phyloP scores from a whole-genome alignment of 805 yeast species.

The Yamadazyma philogaea region DNA sequence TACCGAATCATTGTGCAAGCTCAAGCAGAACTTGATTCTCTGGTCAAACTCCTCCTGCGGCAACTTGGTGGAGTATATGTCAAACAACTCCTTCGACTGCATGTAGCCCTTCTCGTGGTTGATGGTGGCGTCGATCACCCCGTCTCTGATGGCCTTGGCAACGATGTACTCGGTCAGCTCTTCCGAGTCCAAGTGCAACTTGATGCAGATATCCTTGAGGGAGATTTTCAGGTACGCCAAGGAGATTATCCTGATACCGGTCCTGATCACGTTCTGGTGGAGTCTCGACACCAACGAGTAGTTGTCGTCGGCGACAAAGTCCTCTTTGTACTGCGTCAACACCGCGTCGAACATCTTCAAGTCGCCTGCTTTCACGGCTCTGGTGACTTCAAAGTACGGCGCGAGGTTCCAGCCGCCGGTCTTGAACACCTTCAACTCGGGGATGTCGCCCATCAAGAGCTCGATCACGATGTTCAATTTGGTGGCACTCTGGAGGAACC shows the following conservation, averaged over 20 bases:
- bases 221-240: slow-evolving; percentile 88
- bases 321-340: slow-evolving; percentile 56
- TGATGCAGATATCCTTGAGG: slow-evolving; percentile 88
- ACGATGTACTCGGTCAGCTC: slow-evolving; percentile 96
- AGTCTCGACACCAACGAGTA: slow-evolving; percentile 82
- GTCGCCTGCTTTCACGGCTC: slow-evolving; percentile 92
- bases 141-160: slow-evolving; percentile 94
- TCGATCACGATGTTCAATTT: slow-evolving; percentile 87
- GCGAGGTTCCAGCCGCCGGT: slow-evolving; percentile 53
- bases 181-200: slow-evolving; percentile 88
- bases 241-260: slow-evolving; percentile 93
- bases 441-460: slow-evolving; percentile 93
- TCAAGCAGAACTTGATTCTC: slow-evolving; percentile 88
- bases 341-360: slow-evolving; percentile 74
- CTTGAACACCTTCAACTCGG: slow-evolving; percentile 81
- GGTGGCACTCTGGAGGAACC: slow-evolving; percentile 86
- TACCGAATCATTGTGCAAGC: slow-evolving; percentile 86
- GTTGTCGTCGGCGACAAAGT: slow-evolving; percentile 71
- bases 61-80: slow-evolving; percentile 79
- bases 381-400: slow-evolving; percentile 84
- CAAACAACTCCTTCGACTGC: slow-evolving; percentile 83
- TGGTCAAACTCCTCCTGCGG: slow-evolving; percentile 90
- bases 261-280: slow-evolving; percentile 95
- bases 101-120: slow-evolving; percentile 89
- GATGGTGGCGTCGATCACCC: slow-evolving; percentile 92